Evolutionary conservation across 192 early-diverging fungal genomes (phyloP), one percentile per base, ranked within the genome.

Genomic region (Pilobolus umbonatus): DNA sequence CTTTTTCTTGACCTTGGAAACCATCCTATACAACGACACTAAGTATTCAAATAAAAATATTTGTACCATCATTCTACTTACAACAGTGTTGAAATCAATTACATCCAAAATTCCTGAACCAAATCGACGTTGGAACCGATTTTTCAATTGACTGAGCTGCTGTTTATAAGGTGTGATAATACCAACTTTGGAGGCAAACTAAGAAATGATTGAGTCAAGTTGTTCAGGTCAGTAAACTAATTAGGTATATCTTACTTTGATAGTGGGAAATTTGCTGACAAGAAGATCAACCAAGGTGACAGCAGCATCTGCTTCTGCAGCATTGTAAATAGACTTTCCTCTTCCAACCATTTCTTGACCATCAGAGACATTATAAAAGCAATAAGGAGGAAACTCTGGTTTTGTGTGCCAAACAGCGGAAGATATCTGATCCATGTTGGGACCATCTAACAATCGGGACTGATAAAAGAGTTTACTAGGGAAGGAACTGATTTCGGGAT

Each of bases 1-100:
- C 96, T 67, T 97, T 97, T 66, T 97, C 94, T 70, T 95, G 90
- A 5, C 94, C 96, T 74, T 98, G 94, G 64, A 98, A 98, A 10
- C 93, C 94, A 68, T 98, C 94, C 54, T n/a, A n/a, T n/a, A n/a
- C n/a, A n/a, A n/a, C n/a, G n/a, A n/a, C n/a, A n/a, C n/a, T n/a
- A n/a, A 48, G 26, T 55, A 29, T 25, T 24, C 0, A 28, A 43
- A 21, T 8, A 34, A 31, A 42, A 15, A 36, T 28, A 38, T 17
- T 8, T 40, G 29, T 19, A 44, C 19, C 7, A 25, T 25, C 22
- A 55, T 59, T 15, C n/a, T n/a, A n/a, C n/a, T n/a, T n/a, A n/a
- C n/a, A n/a, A 96, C 92, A 1, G 94, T 97, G 67, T 96, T 95
- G 61, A 97, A 86, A 62, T 96, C 93, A 3, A 98, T 83, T 3